phyloP scores from a whole-genome alignment of 2,329 filamentous ascomycete genomes.

The Cadophora gregata region DNA sequence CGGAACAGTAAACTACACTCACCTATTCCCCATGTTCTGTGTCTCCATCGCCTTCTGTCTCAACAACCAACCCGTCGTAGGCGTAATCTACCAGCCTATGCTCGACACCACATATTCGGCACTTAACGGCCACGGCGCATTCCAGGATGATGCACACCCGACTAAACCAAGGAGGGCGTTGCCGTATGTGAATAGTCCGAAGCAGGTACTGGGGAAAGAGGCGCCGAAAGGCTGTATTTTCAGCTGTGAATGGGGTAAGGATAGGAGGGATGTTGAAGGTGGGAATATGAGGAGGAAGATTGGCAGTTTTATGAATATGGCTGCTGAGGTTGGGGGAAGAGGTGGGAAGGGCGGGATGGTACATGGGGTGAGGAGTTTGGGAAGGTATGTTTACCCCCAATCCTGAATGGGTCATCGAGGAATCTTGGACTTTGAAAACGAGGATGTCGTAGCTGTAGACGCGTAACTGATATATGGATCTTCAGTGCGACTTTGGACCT shows the following conservation, averaged over 20 bases:
- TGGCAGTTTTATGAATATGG: slow-evolving; percentile 78
- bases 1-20: slow-evolving; percentile 80
- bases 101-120: slow-evolving; percentile 73
- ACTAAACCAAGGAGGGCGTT: slow-evolving; percentile 61
- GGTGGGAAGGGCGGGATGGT: slow-evolving; percentile 78
- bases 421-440: not conserved
- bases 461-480: not conserved
- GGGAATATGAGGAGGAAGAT: slow-evolving; percentile 76
- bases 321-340: slow-evolving; percentile 66
- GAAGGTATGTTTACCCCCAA: slow-evolving; percentile 50
- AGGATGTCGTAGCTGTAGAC: not conserved
- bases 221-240: slow-evolving; percentile 75
- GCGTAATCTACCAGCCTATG: slow-evolving; percentile 76
- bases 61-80: slow-evolving; percentile 64
- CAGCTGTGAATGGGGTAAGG: slow-evolving; percentile 81
- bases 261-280: slow-evolving; percentile 64
- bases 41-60: slow-evolving; percentile 76
- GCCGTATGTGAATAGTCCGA: slow-evolving; percentile 66
- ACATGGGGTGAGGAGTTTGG: slow-evolving; percentile 74
- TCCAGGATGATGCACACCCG: slow-evolving; percentile 42
- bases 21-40: slow-evolving; percentile 82
- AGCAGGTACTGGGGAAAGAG: slow-evolving; percentile 65
- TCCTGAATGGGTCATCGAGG: not conserved
- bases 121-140: slow-evolving; percentile 69
- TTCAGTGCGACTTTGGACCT: slow-evolving; percentile 73